These are phyloP conservation scores for Xylariomycetidae sp. DNA, from an alignment of 2,329 filamentous ascomycete species.

Conservation along the genomic window DNA sequence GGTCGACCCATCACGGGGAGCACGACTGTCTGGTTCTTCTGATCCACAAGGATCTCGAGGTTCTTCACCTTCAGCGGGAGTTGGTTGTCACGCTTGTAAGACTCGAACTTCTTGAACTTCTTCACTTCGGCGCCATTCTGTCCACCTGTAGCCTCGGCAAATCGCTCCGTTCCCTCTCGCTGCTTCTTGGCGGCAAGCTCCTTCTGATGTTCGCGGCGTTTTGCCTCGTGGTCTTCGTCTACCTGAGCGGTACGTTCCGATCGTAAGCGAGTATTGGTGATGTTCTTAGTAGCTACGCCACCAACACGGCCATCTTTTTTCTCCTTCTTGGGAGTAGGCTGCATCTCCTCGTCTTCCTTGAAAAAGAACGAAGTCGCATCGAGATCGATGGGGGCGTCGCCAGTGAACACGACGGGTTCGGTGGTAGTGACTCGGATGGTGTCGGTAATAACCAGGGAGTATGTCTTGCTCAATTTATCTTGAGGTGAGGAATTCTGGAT, in stretches of 20 bases:
- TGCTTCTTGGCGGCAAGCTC: slow-evolving; percentile 85
- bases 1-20: slow-evolving; percentile 96
- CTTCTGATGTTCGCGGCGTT: slow-evolving; percentile 86
- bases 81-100: slow-evolving; percentile 96
- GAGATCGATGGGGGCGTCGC: slow-evolving; percentile 83
- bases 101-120: slow-evolving; percentile 98
- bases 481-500: slow-evolving; percentile 82
- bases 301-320: slow-evolving; percentile 80
- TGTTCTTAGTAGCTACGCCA: slow-evolving; percentile 89
- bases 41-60: slow-evolving; percentile 83
- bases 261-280: slow-evolving; percentile 86
- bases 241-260: slow-evolving; percentile 85
- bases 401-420: slow-evolving; percentile 88
- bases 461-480: slow-evolving; percentile 83
- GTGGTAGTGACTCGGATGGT: slow-evolving; percentile 79
- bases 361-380: slow-evolving; percentile 98
- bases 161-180: slow-evolving; percentile 78
- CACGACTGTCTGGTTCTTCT: slow-evolving; percentile 84
- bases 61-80: slow-evolving; percentile 79
- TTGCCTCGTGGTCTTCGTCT: slow-evolving; percentile 85
- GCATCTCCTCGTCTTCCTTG: slow-evolving; percentile 88
- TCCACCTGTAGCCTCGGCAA: slow-evolving; percentile 77
- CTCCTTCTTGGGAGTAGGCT: slow-evolving; percentile 83
- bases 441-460: slow-evolving; percentile 87
- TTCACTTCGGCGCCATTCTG: slow-evolving; percentile 91